Percentiles rank a stretch among this genome's conserved stretches.
Conservation (phyloP, 2,329 filamentous ascomycete species). For the Arthrobotrys iridis region DNA sequence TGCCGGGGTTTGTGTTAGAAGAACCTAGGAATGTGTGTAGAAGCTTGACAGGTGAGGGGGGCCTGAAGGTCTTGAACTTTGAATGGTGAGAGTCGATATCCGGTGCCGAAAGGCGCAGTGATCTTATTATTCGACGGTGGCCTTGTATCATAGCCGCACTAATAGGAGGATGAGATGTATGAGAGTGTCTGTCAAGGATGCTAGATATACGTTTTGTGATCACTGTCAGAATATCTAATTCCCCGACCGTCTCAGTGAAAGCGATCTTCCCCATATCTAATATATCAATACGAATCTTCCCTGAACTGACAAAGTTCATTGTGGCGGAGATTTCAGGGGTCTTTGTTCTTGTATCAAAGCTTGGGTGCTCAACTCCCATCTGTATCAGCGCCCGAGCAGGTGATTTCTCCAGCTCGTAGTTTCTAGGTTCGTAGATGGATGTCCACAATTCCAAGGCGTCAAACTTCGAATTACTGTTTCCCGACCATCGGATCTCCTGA, state of each 20-base stretch:
- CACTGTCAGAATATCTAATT: constrained; percentile 43
- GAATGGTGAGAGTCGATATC: constrained; percentile 39
- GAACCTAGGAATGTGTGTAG: constrained; percentile 49
- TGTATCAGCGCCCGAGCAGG: constrained; percentile 33
- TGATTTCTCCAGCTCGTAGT: constrained; percentile 47
- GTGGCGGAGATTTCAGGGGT: constrained; percentile 42
- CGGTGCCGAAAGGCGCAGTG: constrained; percentile 29
- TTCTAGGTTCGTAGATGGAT: constrained; percentile 40
- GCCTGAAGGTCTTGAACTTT: constrained; percentile 50
- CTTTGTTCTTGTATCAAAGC: constrained; percentile 45
- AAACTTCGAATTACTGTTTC: constrained; percentile 52
- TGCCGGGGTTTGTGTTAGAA: constrained; percentile 25
- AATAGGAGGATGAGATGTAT: constrained; percentile 42
- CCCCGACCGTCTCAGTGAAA: constrained; percentile 42
- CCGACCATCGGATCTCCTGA: constrained; percentile 47
- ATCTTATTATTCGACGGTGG: constrained; percentile 49
- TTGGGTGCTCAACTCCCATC: constrained; percentile 37
- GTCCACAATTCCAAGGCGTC: constrained; percentile 51
- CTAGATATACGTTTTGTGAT: constrained; percentile 47
- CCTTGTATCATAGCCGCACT: constrained; percentile 47
- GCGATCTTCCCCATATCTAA: constrained; percentile 52
- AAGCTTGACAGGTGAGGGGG: constrained; percentile 49
- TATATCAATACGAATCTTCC: constrained; percentile 50
- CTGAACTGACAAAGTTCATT: constrained; percentile 40
- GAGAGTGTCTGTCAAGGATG: constrained; percentile 46